Percentiles rank a stretch among this genome's conserved stretches.
Conservation (phyloP, 345 rosid genomes). For the Euphorbia pulcherrima region DNA sequence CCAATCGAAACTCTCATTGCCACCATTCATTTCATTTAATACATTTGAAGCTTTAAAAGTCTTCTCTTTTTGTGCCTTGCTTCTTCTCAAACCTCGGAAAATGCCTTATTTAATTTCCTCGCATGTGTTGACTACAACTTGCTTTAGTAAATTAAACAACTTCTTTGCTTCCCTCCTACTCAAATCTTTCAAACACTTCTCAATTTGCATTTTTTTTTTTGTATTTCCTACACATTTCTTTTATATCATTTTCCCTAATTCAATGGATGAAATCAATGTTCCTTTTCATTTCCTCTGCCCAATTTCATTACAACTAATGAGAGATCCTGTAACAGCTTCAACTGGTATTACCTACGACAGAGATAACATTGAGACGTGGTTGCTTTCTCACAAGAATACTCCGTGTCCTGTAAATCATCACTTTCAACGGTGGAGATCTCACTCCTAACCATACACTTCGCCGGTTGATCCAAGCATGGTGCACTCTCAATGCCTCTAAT, state of each 20-base stretch:
- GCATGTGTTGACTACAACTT: slow-evolving; percentile 37
- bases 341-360: slow-evolving; percentile 64
- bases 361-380: slow-evolving; percentile 51
- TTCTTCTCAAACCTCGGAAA: slow-evolving; percentile 14
- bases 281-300: slow-evolving; percentile 56
- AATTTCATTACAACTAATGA: slow-evolving; percentile 60
- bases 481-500: slow-evolving; percentile 54
- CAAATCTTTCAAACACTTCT: neutral
- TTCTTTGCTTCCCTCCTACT: neutral
- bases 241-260: neutral
- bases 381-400: slow-evolving; percentile 33
- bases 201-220: neutral
- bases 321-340: slow-evolving; percentile 54
- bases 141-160: slow-evolving; percentile 1
- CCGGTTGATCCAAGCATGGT: slow-evolving; percentile 82
- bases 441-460: slow-evolving; percentile 84
- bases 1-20: neutral
- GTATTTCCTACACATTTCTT: neutral
- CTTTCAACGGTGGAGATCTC: slow-evolving; percentile 35
- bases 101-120: neutral
- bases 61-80: slow-evolving; percentile 3
- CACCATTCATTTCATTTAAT: slow-evolving; percentile 3
- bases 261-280: slow-evolving; percentile 40
- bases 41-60: neutral
- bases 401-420: slow-evolving; percentile 45